Evolutionary conservation across 176 grass and related monocot genomes (phyloP).

Genomic region (Panicum miliaceum): DNA sequence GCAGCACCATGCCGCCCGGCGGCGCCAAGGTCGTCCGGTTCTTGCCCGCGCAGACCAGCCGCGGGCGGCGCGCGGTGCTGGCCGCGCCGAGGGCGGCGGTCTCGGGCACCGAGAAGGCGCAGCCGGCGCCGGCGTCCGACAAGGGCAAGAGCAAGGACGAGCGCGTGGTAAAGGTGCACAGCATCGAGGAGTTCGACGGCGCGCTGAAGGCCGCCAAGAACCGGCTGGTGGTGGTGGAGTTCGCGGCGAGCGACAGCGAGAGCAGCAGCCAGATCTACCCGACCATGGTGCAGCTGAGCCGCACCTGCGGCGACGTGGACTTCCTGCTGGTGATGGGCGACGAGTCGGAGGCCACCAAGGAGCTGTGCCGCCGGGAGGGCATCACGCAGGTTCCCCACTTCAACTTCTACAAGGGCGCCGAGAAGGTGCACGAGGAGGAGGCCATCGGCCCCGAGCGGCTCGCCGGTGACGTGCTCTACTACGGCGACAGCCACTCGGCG

Average conservation of each 20-base stretch:
- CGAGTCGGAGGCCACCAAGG: constrained; percentile 80
- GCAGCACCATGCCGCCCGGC: not conserved
- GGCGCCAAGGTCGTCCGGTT: constrained; percentile 34
- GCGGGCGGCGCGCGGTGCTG: not conserved
- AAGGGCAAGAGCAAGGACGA: constrained; percentile 16
- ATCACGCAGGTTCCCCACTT: constrained; percentile 77
- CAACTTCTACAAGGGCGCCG: constrained; percentile 85
- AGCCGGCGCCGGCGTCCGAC: not conserved
- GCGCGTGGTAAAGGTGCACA: constrained; percentile 70
- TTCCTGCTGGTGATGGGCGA: constrained; percentile 96
- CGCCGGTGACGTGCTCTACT: constrained; percentile 85
- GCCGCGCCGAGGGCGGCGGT: constrained; percentile 2
- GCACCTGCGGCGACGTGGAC: constrained; percentile 82
- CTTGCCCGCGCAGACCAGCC: not conserved
- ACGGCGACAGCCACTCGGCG: constrained; percentile 79
- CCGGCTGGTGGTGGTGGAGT: constrained; percentile 94
- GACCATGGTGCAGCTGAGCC: constrained; percentile 82
- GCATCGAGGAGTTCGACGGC: constrained; percentile 70
- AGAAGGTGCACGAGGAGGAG: constrained; percentile 93
- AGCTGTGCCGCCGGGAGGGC: constrained; percentile 71
- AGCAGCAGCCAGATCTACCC: constrained; percentile 82
- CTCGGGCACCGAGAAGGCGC: constrained; percentile 51
- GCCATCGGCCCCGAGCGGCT: constrained; percentile 80
- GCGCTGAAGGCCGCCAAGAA: constrained; percentile 70
- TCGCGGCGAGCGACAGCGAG: constrained; percentile 75